Evolutionary conservation across 2,329 filamentous ascomycete species (phyloP).

Genomic region (Pyrenophora graminea): DNA sequence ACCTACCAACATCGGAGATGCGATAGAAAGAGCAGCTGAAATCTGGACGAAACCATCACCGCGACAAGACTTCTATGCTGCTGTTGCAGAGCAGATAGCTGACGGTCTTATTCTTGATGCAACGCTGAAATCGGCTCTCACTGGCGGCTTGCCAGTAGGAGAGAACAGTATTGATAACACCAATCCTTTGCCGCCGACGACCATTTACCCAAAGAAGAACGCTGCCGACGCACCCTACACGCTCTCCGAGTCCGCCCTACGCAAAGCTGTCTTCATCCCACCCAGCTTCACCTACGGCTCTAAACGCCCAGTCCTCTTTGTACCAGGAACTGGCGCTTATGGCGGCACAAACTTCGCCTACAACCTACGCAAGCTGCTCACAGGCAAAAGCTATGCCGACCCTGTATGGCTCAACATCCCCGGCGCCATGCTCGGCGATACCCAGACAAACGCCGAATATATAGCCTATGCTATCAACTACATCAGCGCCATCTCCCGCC

Average conservation of each 20-base stretch:
- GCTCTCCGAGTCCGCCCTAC: constrained; percentile 52
- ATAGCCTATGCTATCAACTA: constrained; percentile 64
- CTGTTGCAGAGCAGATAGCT: constrained; percentile 28
- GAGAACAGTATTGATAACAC: constrained; percentile 31
- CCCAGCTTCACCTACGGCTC: constrained; percentile 50
- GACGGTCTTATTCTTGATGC: constrained; percentile 23
- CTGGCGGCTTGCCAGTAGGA: constrained; percentile 19
- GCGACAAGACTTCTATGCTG: constrained; percentile 21
- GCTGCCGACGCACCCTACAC: constrained; percentile 55
- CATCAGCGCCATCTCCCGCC: constrained; percentile 44
- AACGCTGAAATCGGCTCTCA: constrained; percentile 18
- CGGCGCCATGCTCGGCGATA: constrained; percentile 52
- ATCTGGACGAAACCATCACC: constrained; percentile 25
- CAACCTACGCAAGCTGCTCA: constrained; percentile 57
- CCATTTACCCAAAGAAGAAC: constrained; percentile 47
- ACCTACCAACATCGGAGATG: constrained; percentile 22
- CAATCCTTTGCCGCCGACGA: constrained; percentile 19
- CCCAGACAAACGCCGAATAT: constrained; percentile 59
- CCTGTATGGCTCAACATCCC: constrained; percentile 62
- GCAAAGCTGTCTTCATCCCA: constrained; percentile 59
- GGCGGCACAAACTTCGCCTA: constrained; percentile 52
- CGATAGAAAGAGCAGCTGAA: constrained; percentile 8
- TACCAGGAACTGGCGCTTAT: constrained; percentile 58
- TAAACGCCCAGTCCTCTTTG: constrained; percentile 56
- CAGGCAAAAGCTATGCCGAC: constrained; percentile 27